A percentile compares a stretch with the other conserved stretches of the same genome.
phyloP scores from a whole-genome alignment of 352 stramenopile genomes.

The Chrysophaeum taylorii region DNA sequence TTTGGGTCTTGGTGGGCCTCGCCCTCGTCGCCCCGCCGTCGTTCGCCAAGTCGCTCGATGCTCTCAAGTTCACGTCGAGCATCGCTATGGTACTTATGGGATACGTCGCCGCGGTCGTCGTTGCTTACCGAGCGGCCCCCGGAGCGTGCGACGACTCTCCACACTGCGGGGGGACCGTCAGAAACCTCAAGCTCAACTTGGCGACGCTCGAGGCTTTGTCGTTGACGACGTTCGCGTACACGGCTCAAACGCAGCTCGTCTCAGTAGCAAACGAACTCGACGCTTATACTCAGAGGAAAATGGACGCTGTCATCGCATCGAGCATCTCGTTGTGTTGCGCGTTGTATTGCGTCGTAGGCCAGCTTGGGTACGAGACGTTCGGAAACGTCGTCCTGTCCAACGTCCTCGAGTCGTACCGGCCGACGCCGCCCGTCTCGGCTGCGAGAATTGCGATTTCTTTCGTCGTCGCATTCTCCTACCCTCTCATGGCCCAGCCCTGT shows the following conservation, averaged over 20 bases:
- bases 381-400: background rate
- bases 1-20: background rate
- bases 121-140: background rate
- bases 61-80: background rate
- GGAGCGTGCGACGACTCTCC: background rate
- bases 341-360: background rate
- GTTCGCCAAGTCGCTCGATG: background rate
- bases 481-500: background rate
- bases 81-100: background rate
- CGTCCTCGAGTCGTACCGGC: conserved; percentile 1
- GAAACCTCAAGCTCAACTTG: background rate
- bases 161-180: background rate
- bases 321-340: background rate
- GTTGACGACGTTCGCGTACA: background rate
- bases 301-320: background rate
- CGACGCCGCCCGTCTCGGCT: background rate
- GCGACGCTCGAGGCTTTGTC: background rate
- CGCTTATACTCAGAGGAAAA: background rate
- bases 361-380: background rate
- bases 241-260: background rate
- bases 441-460: background rate
- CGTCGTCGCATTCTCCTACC: conserved; percentile 2
- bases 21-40: background rate
- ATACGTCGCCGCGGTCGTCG: background rate
- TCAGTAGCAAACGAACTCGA: background rate